Evolutionary conservation across 129 eudicot genomes (phyloP).

Genomic region (Chrysanthemum makinoi): DNA sequence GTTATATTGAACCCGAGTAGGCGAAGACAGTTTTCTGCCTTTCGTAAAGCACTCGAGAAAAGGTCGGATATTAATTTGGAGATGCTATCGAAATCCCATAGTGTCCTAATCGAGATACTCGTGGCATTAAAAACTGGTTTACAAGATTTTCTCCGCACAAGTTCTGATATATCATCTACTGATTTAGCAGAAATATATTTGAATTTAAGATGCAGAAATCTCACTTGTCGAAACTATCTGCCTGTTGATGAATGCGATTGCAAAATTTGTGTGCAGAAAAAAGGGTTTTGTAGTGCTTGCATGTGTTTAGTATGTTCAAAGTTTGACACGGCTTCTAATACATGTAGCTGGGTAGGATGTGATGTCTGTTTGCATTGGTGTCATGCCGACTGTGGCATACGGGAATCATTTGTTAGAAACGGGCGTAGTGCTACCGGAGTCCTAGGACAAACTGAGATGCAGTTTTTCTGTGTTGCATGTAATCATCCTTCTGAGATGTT

Average conservation of each 20-base stretch:
- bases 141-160: slow-evolving; percentile 56
- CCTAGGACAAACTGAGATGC: slow-evolving; percentile 83
- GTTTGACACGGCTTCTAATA: slow-evolving; percentile 91
- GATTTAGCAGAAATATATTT: slow-evolving; percentile 83
- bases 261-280: slow-evolving; percentile 66
- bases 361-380: slow-evolving; percentile 99
- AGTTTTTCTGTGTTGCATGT: slow-evolving; percentile 95
- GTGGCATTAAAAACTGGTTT: slow-evolving; percentile 75
- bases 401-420: slow-evolving; percentile 72
- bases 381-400: slow-evolving; percentile 88
- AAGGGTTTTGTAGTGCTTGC: slow-evolving; percentile 88
- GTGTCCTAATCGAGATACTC: slow-evolving; percentile 62
- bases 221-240: slow-evolving; percentile 58
- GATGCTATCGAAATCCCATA: slow-evolving; percentile 53
- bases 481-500: slow-evolving; percentile 98
- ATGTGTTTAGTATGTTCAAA: slow-evolving; percentile 97
- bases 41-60: slow-evolving; percentile 61
- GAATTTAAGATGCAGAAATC: slow-evolving; percentile 77
- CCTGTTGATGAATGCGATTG: slow-evolving; percentile 99
- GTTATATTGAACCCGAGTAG: slow-evolving; percentile 59
- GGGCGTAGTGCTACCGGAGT: slow-evolving; percentile 64
- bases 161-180: slow-evolving; percentile 44
- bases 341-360: slow-evolving; percentile 99
- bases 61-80: slow-evolving; percentile 71
- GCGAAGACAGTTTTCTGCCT: slow-evolving; percentile 47